These are phyloP conservation scores for Aspergillus sp. DNA, from an alignment of 2,329 filamentous ascomycete species.

Conservation along the genomic window DNA sequence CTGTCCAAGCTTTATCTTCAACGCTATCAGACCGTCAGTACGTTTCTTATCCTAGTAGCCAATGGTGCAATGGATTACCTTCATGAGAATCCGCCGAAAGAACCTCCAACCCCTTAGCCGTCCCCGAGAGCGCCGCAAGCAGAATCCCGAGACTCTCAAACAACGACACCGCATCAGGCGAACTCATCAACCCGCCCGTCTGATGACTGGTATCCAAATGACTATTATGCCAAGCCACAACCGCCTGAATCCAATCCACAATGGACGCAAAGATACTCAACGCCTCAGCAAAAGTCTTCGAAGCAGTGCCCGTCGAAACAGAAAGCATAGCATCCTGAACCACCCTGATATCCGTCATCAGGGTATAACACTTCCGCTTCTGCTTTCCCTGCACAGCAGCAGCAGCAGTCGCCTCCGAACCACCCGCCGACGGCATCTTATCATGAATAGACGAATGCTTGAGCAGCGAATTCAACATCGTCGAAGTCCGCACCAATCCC, in stretches of 20 bases:
- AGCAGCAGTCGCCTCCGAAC: neutral
- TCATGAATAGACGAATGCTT: constrained; percentile 39
- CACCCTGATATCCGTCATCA: constrained; percentile 47
- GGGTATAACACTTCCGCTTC: constrained; percentile 29
- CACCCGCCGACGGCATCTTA: constrained; percentile 8
- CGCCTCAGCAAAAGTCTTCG: constrained; percentile 33
- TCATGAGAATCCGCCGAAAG: constrained; percentile 37
- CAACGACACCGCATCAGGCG: constrained; percentile 41
- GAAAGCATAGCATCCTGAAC: constrained; percentile 45
- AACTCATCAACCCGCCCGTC: constrained; percentile 33
- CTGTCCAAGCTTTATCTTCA: constrained; percentile 41
- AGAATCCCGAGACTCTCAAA: constrained; percentile 47
- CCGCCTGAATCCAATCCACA: constrained; percentile 42
- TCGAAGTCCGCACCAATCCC: constrained; percentile 35
- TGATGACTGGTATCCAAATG: constrained; percentile 29
- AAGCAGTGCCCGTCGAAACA: constrained; percentile 37
- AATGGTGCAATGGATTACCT: constrained; percentile 25
- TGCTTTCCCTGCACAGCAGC: constrained; percentile 9
- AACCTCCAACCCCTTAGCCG: constrained; percentile 37
- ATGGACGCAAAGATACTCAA: constrained; percentile 35
- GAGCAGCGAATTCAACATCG: constrained; percentile 36
- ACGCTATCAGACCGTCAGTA: constrained; percentile 24
- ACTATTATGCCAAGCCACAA: constrained; percentile 38
- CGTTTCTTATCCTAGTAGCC: too few species aligned
- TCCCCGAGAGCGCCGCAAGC: constrained; percentile 41